phyloP scores from a whole-genome alignment of 2,329 filamentous ascomycete genomes.

The Ilyonectria robusta region DNA sequence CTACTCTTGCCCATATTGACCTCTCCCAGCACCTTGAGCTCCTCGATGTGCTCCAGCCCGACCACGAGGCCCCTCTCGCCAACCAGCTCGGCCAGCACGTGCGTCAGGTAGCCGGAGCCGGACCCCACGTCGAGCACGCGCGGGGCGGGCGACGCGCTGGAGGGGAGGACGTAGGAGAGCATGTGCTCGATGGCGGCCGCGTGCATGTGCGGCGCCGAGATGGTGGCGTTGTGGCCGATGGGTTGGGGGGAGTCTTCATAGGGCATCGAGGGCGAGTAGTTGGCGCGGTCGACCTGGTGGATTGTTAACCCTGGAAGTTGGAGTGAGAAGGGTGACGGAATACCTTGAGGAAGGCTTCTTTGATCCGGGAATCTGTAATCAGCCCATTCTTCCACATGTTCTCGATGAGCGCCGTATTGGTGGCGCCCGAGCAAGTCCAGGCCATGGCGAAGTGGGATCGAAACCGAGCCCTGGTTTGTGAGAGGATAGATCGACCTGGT shows the following conservation, averaged over 20 bases:
- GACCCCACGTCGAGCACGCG: constrained; percentile 82
- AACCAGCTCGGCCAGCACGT: constrained; percentile 86
- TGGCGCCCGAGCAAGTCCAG: constrained; percentile 85
- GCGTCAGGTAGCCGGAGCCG: constrained; percentile 87
- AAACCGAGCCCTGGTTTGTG: constrained; percentile 7
- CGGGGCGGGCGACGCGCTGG: constrained; percentile 52
- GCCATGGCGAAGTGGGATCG: constrained; percentile 74
- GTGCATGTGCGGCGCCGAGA: constrained; percentile 74
- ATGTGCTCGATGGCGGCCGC: constrained; percentile 67
- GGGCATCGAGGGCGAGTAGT: constrained; percentile 81
- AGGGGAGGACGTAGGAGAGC: constrained; percentile 60
- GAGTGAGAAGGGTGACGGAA: neutral
- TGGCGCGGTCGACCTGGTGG: constrained; percentile 83
- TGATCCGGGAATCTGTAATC: constrained; percentile 80
- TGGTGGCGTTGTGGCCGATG: constrained; percentile 70
- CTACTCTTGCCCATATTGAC: constrained; percentile 76
- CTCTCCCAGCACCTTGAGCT: constrained; percentile 73
- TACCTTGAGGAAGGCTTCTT: constrained; percentile 84
- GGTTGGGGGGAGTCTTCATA: constrained; percentile 75
- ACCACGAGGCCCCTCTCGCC: constrained; percentile 69
- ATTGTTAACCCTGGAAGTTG: neutral
- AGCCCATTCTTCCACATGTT: constrained; percentile 82
- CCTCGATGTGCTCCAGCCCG: constrained; percentile 81
- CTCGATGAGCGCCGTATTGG: constrained; percentile 82
- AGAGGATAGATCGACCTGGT: neutral